Evolutionary conservation across 257 asterid species (phyloP).

Genomic region (Solanum habrochaites): DNA sequence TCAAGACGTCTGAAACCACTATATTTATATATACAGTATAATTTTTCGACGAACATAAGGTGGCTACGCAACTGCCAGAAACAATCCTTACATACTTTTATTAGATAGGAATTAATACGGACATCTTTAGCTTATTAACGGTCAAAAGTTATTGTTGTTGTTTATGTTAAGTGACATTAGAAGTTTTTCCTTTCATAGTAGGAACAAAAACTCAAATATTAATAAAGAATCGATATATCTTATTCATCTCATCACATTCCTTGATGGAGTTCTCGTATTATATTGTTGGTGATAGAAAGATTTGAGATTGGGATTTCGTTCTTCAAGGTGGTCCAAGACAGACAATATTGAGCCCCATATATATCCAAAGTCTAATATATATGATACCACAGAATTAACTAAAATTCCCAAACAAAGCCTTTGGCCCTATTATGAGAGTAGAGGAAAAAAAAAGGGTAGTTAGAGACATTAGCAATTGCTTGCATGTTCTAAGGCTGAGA

Average conservation of each 20-base stretch:
- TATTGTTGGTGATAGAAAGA: background rate
- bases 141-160: no score
- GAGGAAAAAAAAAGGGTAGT: background rate
- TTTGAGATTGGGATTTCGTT: background rate
- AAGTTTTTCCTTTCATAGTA: background rate
- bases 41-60: no score
- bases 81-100: no score
- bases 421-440: constrained; percentile 1
- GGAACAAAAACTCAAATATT: background rate
- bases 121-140: no score
- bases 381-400: background rate
- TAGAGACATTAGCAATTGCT: background rate
- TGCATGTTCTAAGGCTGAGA: constrained; percentile 72
- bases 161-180: background rate
- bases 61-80: no score
- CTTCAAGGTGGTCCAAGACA: background rate
- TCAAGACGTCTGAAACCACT: no score
- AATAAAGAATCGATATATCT: background rate
- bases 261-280: background rate
- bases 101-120: no score
- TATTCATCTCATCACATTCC: background rate
- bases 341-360: background rate
- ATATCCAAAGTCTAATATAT: background rate
- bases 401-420: background rate
- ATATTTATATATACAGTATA: no score